Evolutionary conservation across 2,329 filamentous ascomycete genomes (phyloP).

Genomic region (Coleophoma eucalyptorum): DNA sequence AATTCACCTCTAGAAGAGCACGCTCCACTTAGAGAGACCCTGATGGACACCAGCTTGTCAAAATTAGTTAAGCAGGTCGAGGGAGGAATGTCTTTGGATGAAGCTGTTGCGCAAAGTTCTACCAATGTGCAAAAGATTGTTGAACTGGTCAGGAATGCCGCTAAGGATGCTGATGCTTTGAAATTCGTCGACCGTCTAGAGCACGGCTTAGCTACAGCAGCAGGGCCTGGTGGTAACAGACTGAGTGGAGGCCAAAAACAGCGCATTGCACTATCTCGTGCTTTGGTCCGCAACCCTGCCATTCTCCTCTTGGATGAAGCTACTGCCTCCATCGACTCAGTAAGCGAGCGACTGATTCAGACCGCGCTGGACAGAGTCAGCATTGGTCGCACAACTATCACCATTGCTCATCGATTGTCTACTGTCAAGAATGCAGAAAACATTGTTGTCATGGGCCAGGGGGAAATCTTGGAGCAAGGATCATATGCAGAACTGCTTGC

Average conservation of each 20-base stretch:
- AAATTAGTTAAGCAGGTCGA: background rate
- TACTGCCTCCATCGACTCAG: slow-evolving; percentile 89
- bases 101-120: slow-evolving; percentile 56
- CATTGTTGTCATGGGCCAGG: slow-evolving; percentile 87
- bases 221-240: slow-evolving; percentile 91
- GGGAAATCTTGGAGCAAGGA: slow-evolving; percentile 88
- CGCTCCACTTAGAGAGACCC: background rate
- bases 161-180: slow-evolving; percentile 88
- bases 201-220: slow-evolving; percentile 87
- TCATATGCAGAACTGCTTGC: slow-evolving; percentile 78
- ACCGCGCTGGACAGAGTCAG: slow-evolving; percentile 84
- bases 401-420: slow-evolving; percentile 91
- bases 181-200: slow-evolving; percentile 82
- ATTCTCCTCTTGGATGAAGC: slow-evolving; percentile 92
- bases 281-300: slow-evolving; percentile 89
- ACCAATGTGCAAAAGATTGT: slow-evolving; percentile 39
- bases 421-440: slow-evolving; percentile 94
- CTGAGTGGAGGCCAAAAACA: slow-evolving; percentile 96
- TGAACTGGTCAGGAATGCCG: slow-evolving; percentile 73
- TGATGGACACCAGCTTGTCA: background rate
- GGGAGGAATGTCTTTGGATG: slow-evolving; percentile 69
- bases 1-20: background rate
- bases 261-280: slow-evolving; percentile 89
- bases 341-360: slow-evolving; percentile 91
- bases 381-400: slow-evolving; percentile 86